Conservation (phyloP, 495 filamentous ascomycete species). For the Venustampulla echinocandica region DNA sequence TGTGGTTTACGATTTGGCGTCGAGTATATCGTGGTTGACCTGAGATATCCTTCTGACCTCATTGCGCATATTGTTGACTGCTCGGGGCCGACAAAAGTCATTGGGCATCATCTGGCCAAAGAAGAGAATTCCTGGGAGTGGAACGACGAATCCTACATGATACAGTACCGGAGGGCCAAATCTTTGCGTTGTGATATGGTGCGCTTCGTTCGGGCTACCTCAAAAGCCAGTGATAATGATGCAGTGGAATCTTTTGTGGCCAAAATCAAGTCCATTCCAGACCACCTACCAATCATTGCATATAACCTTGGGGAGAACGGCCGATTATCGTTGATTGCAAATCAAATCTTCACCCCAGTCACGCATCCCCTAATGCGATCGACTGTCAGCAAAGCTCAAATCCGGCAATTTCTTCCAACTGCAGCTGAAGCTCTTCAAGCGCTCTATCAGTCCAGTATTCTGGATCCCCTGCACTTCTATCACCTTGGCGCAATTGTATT, state of each 20-base stretch:
- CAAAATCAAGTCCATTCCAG: slow-evolving; percentile 33
- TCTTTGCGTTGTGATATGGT: slow-evolving; percentile 62
- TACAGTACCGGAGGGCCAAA: slow-evolving; percentile 48
- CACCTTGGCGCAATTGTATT: slow-evolving; percentile 64
- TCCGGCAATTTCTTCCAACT: slow-evolving; percentile 38
- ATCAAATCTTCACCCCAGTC: slow-evolving; percentile 57
- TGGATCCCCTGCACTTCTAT: slow-evolving; percentile 65
- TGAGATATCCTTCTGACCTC: slow-evolving; percentile 41
- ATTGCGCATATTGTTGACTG: slow-evolving; percentile 44
- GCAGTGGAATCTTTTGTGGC: slow-evolving; percentile 46
- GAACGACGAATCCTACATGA: slow-evolving; percentile 49
- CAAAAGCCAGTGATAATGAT: slow-evolving; percentile 49
- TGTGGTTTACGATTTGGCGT: slow-evolving; percentile 64
- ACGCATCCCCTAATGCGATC: slow-evolving; percentile 55
- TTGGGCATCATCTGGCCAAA: slow-evolving; percentile 53
- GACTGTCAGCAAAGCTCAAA: slow-evolving; percentile 23
- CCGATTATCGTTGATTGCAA: slow-evolving; percentile 58
- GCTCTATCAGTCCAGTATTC: slow-evolving; percentile 45
- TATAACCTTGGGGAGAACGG: slow-evolving; percentile 66
- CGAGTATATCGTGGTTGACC: slow-evolving; percentile 63
- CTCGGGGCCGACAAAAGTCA: slow-evolving; percentile 64
- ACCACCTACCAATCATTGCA: slow-evolving; percentile 49
- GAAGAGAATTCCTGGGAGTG: slow-evolving; percentile 46
- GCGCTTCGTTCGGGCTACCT: slow-evolving; percentile 55
- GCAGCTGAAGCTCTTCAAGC: slow-evolving; percentile 49